Percentiles rank a stretch among this genome's conserved stretches.
Evolutionary conservation across 768 basidiomycete genomes (phyloP).

Genomic region (Trametes sanguinea): DNA sequence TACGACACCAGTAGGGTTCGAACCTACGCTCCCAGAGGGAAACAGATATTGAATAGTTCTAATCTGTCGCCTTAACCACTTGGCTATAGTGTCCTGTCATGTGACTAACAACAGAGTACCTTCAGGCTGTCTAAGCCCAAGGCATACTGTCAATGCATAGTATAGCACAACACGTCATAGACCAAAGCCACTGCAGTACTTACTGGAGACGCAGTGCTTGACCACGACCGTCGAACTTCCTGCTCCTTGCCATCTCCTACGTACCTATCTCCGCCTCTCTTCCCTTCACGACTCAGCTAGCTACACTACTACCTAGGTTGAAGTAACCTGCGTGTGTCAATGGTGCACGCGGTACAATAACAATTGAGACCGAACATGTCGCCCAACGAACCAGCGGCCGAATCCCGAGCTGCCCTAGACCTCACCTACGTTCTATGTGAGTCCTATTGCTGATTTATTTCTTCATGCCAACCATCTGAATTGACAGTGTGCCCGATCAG

Average conservation of each 20-base stretch:
- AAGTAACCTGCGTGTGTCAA: too few species aligned
- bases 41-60: conserved; percentile 8
- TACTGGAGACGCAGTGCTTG: too few species aligned
- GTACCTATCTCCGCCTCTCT: too few species aligned
- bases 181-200: too few species aligned
- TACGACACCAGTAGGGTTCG: conserved; percentile 13
- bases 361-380: background rate
- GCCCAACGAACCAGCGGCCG: background rate
- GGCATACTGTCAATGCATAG: too few species aligned
- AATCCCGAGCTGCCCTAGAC: conserved; percentile 22
- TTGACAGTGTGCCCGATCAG: conserved; percentile 24
- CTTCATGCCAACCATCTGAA: background rate
- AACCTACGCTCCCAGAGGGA: conserved; percentile 15
- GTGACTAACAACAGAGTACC: background rate
- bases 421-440: conserved; percentile 25
- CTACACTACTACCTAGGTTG: too few species aligned
- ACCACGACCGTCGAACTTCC: too few species aligned
- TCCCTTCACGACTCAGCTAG: too few species aligned
- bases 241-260: too few species aligned
- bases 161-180: too few species aligned
- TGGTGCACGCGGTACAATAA: too few species aligned
- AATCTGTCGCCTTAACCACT: conserved; percentile 18
- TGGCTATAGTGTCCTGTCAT: conserved; percentile 10
- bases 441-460: background rate
- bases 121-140: too few species aligned